phyloP scores from a whole-genome alignment of 371 early-diverging fungal genomes.

The Rhizopus delemar region DNA sequence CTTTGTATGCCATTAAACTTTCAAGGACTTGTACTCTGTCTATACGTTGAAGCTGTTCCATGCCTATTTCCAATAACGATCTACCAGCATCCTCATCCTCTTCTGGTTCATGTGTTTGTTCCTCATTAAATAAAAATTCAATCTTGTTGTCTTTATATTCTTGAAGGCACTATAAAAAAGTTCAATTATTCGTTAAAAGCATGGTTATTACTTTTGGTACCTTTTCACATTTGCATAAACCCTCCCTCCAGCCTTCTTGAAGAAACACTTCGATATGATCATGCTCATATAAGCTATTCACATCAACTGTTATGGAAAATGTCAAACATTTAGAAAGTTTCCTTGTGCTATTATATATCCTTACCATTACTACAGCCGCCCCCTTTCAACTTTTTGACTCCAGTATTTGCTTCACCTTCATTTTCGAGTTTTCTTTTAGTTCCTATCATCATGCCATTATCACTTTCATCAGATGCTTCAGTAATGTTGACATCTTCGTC shows the following conservation, averaged over 20 bases:
- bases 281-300: slow-evolving; percentile 14
- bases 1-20: slow-evolving; percentile 59
- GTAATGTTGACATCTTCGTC: too few species aligned
- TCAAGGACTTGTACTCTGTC: slow-evolving; percentile 77
- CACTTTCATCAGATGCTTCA: not conserved
- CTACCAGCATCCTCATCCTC: slow-evolving; percentile 58
- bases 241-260: slow-evolving; percentile 52
- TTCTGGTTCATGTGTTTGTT: slow-evolving; percentile 48
- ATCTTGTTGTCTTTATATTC: slow-evolving; percentile 24
- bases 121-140: slow-evolving; percentile 39
- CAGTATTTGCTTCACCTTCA: not conserved
- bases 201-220: slow-evolving; percentile 17
- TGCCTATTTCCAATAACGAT: slow-evolving; percentile 75
- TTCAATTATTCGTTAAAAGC: not conserved
- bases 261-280: slow-evolving; percentile 49
- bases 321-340: too few species aligned
- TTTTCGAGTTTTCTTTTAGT: slow-evolving; percentile 19
- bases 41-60: slow-evolving; percentile 71
- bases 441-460: not conserved
- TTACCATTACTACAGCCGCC: slow-evolving; percentile 21
- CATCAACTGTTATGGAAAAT: slow-evolving; percentile 10
- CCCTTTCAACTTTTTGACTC: slow-evolving; percentile 9
- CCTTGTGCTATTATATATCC: not conserved
- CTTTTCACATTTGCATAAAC: slow-evolving; percentile 45
- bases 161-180: slow-evolving; percentile 21